Base-by-base conservation (phyloP, 495 filamentous ascomycete genomes). In the Tuber borchii region DNA sequence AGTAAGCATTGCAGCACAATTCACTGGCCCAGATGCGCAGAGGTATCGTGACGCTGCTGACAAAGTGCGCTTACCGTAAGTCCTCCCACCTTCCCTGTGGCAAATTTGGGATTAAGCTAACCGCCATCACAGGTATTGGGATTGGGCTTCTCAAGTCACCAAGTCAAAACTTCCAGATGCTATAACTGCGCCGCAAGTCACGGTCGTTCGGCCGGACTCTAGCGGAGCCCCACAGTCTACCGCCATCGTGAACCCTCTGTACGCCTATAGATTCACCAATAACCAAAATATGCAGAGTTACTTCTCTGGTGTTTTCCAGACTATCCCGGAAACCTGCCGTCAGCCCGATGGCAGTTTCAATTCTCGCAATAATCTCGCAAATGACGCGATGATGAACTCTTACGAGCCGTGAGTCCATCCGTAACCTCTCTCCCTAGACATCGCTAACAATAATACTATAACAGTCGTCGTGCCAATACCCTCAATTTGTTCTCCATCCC, bases 211-310 rank as follows among this genome's bases (percentile, higher is more conserved):
- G 8, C 76, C 78, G 39, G 78, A 71, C 2, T 42, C 9, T 6
- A 71, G 61, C 70, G 73, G 75, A 20, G 45, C 44, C 26, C 56
- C 73, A 42, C 48, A 48, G 12, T 22, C 37, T n/a, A n/a, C 86
- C 73, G 84, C 79, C 14, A 90, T 92, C 44, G 74, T 84, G 6
- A 93, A 93, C 74, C 91, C 91, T 9, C 81, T 92, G 40, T 91
- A 85, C 78, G 85, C 85, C 40, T 93, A 91, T 82, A 79, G 76
- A 0, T 92, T 92, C 80, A 86, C 86, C 65, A 46, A 65, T 43
- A 42, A 46, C 20, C 46, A 79, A 17, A 79, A 79, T 10, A 75
- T 76, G 40, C 3, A 74, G 34, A 72, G 10, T 2, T 81, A 82
- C 48, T 82, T 81, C 71, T 12, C 34, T 0, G 34, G 37, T 34